A percentile compares a stretch with the other conserved stretches of the same genome.
Evolutionary conservation across 169 alveolate species (phyloP).

Genomic region (Besnoitia besnoiti): DNA sequence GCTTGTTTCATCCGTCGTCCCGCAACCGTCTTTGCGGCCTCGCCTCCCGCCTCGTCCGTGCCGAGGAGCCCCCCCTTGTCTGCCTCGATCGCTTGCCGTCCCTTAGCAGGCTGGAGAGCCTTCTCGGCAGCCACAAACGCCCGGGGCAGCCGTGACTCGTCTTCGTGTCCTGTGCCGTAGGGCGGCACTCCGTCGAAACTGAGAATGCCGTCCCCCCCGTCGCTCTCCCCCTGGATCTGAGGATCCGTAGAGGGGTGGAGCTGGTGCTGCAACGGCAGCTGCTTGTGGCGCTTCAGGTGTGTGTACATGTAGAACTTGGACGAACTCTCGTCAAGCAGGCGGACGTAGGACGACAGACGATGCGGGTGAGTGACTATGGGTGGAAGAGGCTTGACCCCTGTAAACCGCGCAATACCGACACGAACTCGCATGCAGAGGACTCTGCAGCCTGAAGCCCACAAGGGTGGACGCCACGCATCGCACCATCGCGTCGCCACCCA

Average conservation of each 20-base stretch:
- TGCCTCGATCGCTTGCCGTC: constrained; percentile 12
- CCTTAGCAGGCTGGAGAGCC: constrained; percentile 43
- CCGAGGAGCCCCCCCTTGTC: background rate
- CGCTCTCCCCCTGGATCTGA: background rate
- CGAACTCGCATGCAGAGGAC: too few relatives aligned
- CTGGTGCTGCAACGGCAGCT: constrained; percentile 51
- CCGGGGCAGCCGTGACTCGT: constrained; percentile 19
- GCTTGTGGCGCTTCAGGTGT: constrained; percentile 54
- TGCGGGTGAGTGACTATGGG: constrained; percentile 58
- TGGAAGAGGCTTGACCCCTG: constrained; percentile 63
- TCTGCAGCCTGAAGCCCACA: too few relatives aligned
- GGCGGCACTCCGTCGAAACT: background rate
- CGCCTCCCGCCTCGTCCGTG: background rate
- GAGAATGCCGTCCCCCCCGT: background rate
- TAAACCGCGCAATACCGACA: background rate
- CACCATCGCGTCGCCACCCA: too few relatives aligned
- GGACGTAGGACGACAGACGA: constrained; percentile 58
- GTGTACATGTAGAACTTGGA: constrained; percentile 44
- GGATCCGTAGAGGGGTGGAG: constrained; percentile 25
- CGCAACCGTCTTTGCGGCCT: background rate
- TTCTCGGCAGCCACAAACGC: constrained; percentile 45
- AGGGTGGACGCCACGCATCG: too few relatives aligned
- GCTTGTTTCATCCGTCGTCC: background rate
- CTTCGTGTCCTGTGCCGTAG: background rate
- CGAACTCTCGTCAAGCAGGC: constrained; percentile 55